Evolutionary conservation across 208 protist species (phyloP).

Genomic region (Tritrichomonas foetus): DNA sequence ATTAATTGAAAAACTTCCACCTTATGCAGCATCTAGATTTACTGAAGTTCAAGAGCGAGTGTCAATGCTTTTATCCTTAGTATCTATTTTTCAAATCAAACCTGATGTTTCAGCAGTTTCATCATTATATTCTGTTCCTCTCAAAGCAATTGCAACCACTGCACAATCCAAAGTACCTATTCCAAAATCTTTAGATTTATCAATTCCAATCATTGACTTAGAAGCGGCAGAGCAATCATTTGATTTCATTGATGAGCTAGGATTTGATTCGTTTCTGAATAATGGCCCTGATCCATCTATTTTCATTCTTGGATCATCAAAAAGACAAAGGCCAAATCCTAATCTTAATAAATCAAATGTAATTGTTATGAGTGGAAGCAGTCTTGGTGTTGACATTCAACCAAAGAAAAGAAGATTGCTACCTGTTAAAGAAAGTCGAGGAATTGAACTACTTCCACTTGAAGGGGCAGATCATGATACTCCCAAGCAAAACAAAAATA

Average conservation of each 20-base stretch:
- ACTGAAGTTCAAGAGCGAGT: conserved; percentile 18
- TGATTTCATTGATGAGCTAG: background rate
- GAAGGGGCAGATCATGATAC: background rate
- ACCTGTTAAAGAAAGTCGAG: background rate
- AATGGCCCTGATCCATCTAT: background rate
- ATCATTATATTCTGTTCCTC: background rate
- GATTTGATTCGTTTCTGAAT: too few relatives aligned
- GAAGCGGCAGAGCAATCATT: background rate
- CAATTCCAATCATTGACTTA: background rate
- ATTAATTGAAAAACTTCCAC: background rate
- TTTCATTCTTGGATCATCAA: background rate
- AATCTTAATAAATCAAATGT: background rate
- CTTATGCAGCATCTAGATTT: background rate
- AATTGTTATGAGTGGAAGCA: background rate
- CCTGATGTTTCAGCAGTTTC: background rate
- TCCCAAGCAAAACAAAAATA: background rate
- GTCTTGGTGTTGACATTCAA: background rate
- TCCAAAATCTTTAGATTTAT: background rate
- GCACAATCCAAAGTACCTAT: background rate
- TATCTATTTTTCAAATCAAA: background rate
- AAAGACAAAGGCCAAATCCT: background rate
- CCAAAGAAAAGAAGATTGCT: background rate
- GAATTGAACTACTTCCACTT: background rate
- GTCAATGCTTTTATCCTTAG: background rate
- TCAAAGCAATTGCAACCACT: background rate